Evolutionary conservation across 257 asterid species (phyloP).

Genomic region (Plectranthus barbatus): DNA sequence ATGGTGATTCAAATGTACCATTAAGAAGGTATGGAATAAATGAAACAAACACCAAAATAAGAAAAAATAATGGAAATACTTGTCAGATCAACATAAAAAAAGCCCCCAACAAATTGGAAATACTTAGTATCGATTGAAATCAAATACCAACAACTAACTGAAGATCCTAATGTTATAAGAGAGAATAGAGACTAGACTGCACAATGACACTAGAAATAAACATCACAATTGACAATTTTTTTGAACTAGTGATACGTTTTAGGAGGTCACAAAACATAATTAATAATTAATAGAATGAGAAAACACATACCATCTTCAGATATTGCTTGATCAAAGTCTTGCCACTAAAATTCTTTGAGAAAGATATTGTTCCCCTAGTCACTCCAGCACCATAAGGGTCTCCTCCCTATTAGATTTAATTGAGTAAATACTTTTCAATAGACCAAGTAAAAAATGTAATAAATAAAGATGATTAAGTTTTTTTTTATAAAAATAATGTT

Average conservation of each 20-base stretch:
- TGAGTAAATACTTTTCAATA: conserved; percentile 4
- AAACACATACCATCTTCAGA: conserved; percentile 64
- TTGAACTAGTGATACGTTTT: not conserved
- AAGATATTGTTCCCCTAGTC: conserved; percentile 96
- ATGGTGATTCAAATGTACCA: not conserved
- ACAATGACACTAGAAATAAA: not conserved
- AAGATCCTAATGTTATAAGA: not conserved
- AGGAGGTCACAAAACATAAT: not conserved
- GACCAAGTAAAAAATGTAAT: not conserved
- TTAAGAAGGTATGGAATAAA: not conserved
- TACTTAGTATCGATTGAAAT: conserved; percentile 81
- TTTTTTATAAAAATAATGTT: conserved; percentile 23
- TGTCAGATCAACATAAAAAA: conserved; percentile 96
- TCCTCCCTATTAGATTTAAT: conserved; percentile 53
- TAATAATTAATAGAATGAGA: not conserved
- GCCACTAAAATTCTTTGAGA: conserved; percentile 78
- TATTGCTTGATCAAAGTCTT: conserved; percentile 77
- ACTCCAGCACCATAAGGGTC: conserved; percentile 95
- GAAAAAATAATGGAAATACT: conserved; percentile 22
- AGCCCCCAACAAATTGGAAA: conserved; percentile 87
- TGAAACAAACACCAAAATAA: not conserved
- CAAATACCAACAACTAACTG: not conserved
- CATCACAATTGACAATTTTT: not conserved
- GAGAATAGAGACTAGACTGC: not conserved
- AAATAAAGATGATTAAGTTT: not conserved